Percentiles rank a stretch among this genome's conserved stretches.
Conservation (phyloP, 805 yeast species). For the Suhomyces kilbournensis region DNA sequence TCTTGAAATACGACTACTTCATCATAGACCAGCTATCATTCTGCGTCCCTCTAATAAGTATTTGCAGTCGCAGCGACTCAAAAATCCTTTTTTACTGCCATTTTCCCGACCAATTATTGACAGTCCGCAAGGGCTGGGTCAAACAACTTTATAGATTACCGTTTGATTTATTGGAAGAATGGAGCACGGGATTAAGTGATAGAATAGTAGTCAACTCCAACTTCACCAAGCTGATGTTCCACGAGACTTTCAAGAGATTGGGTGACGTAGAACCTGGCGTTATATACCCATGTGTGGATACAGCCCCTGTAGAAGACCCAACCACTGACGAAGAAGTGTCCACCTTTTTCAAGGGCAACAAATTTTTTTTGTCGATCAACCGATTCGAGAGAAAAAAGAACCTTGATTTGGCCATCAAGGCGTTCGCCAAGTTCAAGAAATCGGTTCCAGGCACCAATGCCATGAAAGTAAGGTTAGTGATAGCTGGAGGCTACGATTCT, state of each 20-base stretch:
- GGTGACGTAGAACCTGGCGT: constrained; percentile 47
- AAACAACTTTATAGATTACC: constrained; percentile 73
- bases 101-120: constrained; percentile 85
- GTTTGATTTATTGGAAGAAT: constrained; percentile 80
- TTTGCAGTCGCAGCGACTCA: constrained; percentile 37
- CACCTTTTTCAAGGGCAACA: constrained; percentile 31
- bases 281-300: constrained; percentile 77
- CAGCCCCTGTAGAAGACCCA: constrained; percentile 19
- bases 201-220: constrained; percentile 80
- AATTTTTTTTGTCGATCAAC: constrained; percentile 70
- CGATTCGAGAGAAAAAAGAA: constrained; percentile 87
- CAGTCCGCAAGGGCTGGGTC: constrained; percentile 52
- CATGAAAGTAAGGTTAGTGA: constrained; percentile 48
- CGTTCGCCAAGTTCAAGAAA: constrained; percentile 51
- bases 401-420: constrained; percentile 68
- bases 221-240: constrained; percentile 72
- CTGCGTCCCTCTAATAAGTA: constrained; percentile 68
- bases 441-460: constrained; percentile 24
- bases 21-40: constrained; percentile 87
- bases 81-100: constrained; percentile 87
- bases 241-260: constrained; percentile 53
- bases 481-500: constrained; percentile 91
- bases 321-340: constrained; percentile 30
- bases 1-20: constrained; percentile 60
- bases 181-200: constrained; percentile 76